Base-by-base conservation (phyloP, 768 basidiomycete genomes). In the Auricularia heimuer region DNA sequence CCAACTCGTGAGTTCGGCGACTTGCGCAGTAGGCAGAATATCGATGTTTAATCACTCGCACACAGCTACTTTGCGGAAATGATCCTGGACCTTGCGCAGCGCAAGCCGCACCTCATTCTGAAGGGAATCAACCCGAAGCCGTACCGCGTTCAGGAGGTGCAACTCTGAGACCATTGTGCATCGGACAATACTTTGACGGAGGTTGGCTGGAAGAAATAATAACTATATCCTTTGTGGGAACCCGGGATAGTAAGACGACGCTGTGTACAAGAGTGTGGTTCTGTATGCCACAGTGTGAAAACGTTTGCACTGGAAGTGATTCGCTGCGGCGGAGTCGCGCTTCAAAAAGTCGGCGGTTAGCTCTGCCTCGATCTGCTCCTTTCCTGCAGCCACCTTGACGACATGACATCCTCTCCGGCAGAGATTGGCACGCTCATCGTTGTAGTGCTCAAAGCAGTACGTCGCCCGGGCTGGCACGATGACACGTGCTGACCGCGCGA, bases 341-440 rank as follows among this genome's bases (percentile, higher is more conserved):
- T 16, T 18, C 18, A 18, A 16, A 51, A 51, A 51, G 21, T 21
- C 18, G 47, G 18, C 18, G 21, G 47, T 51, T 51, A 51, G 47
- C 21, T 21, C 18, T 18, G 21, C 16, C 37, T 61, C 33, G 37
- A 29, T 34, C 61, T 47, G 65, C 61, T 65, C 62, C 64, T 64
- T 68, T 64, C 65, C 45, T 36, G 62, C 65, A 37, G 58, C 67
- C 56, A 42, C 65, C 24, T 64, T 42, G 62, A 68, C 47, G 62
- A 58, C 21, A 88, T 89, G 87, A 78, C 86, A 67, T 75, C 80
- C 66, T 77, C 82, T 64, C 80, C 86, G 65, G 83, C 82, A 68
- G 86, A 91, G 77, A 89, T 98, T 67, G 96, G 95, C 44, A 98
- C 95, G 21, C 85, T 98, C 75, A 87, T 98, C 68, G 90, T 89